These are phyloP conservation scores for Rugosomyces carneus DNA, from an alignment of 1,284 basidiomycete genomes.

Conservation along the genomic window DNA sequence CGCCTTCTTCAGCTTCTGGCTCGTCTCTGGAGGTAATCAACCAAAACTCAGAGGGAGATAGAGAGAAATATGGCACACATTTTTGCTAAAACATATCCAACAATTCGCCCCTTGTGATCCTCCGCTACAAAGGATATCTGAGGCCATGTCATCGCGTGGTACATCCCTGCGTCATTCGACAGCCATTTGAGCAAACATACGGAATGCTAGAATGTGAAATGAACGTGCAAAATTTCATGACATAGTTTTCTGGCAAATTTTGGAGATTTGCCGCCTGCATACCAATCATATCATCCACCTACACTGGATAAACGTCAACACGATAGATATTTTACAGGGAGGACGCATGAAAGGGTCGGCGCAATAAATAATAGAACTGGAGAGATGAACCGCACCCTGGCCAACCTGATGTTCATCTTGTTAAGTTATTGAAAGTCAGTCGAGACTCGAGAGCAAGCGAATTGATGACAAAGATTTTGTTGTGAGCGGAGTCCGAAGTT, in stretches of 20 bases:
- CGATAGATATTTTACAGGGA: neutral
- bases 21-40: slow-evolving; percentile 29
- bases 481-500: neutral
- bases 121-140: slow-evolving; percentile 93
- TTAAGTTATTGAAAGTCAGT: too few relatives aligned
- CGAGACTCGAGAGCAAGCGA: neutral
- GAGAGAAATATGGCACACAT: slow-evolving; percentile 73
- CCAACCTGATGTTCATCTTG: slow-evolving; percentile 20
- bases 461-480: neutral
- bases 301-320: slow-evolving; percentile 8
- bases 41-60: neutral
- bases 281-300: slow-evolving; percentile 68
- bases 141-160: slow-evolving; percentile 89
- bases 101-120: slow-evolving; percentile 82
- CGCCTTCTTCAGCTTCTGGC: slow-evolving; percentile 69
- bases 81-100: slow-evolving; percentile 93
- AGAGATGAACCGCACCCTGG: slow-evolving; percentile 18
- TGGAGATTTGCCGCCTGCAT: slow-evolving; percentile 81
- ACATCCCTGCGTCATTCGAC: slow-evolving; percentile 57
- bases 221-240: slow-evolving; percentile 77
- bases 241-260: slow-evolving; percentile 85
- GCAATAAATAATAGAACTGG: neutral
- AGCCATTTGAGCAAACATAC: neutral
- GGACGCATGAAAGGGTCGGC: neutral
- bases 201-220: neutral